Evolutionary conservation across 768 basidiomycete genomes (phyloP), one percentile per base, ranked within the genome.

Genomic region (Tubosaeta sp.): DNA sequence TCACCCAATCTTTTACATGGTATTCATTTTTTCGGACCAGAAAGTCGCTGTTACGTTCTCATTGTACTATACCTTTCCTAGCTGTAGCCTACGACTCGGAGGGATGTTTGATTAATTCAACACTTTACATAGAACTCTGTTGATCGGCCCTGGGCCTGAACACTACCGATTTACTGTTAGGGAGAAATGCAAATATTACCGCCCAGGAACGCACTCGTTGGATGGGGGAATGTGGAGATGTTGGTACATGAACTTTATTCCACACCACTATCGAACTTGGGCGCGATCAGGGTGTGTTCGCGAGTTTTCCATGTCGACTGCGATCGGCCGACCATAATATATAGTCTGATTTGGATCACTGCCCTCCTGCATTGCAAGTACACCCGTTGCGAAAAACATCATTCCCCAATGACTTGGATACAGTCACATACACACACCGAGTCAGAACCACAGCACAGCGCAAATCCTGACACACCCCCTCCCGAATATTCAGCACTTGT

Each of bases 401-500:
- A 18, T 6, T 32, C 35, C n/a, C 25, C 25, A n/a, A 38, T 30
- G 40, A 59, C 61, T n/a, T n/a, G n/a, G n/a, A n/a, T n/a, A 56
- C 46, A 53, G 35, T 59, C 51, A 18, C 47, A 49, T n/a, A 45
- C 30, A 50, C 59, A 46, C 16, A 34, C 51, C 38, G 31, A 45
- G 32, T 32, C 53, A 14, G 62, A 48, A 24, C 48, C 54, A 29
- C 66, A 58, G 31, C 59, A 46, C 25, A 55, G 51, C 21, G 45
- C 44, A 32, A 69, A 62, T 52, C 59, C 64, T 3, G 68, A 68
- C 31, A 54, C 62, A 3, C 68, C 58, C 18, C 66, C 66, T 48
- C 68, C 66, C 14, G 66, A 60, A 38, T 61, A 68, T 21, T 63
- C 63, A 29, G 44, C 60, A 22, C 53, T 59, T 29, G 51, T 57